A percentile compares a stretch with the other conserved stretches of the same genome.
These are phyloP conservation scores for Flaveria ramosissima DNA, from an alignment of 129 eudicot species.

Conservation along the genomic window DNA sequence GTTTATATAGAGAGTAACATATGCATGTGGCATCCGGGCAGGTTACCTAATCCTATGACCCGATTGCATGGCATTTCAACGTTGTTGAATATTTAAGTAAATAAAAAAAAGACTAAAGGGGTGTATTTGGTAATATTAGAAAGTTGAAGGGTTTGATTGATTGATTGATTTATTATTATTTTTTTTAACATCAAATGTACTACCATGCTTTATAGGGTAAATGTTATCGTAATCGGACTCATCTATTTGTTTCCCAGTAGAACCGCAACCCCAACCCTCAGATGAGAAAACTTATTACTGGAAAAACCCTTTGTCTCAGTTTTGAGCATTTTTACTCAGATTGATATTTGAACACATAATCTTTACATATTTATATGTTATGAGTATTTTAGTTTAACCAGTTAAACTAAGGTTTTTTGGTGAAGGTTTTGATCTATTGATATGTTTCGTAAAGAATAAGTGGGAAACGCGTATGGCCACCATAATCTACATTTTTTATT, in stretches of 20 bases:
- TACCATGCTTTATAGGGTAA: too few relatives aligned
- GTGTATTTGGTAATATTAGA: not conserved
- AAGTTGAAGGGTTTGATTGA: constrained; percentile 33
- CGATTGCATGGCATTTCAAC: constrained; percentile 52
- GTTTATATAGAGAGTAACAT: constrained; percentile 41
- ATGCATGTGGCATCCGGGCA: constrained; percentile 44
- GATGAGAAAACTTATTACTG: too few relatives aligned
- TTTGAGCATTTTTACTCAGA: too few relatives aligned
- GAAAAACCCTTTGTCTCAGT: too few relatives aligned
- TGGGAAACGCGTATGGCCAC: constrained; percentile 37
- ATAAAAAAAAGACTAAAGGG: constrained; percentile 26
- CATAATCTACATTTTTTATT: not conserved
- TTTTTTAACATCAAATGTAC: too few relatives aligned
- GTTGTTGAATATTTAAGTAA: constrained; percentile 23
- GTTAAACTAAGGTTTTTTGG: too few relatives aligned
- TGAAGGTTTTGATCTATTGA: constrained; percentile 35
- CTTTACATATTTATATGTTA: too few relatives aligned
- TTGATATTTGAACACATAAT: too few relatives aligned
- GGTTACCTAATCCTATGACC: constrained; percentile 61
- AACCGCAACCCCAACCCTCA: too few relatives aligned
- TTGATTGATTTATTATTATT: not conserved
- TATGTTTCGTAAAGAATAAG: constrained; percentile 5
- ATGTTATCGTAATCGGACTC: too few relatives aligned
- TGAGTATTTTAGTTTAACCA: too few relatives aligned
- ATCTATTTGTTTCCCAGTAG: too few relatives aligned